Percentiles rank a stretch among this genome's conserved stretches.
These are phyloP conservation scores for Pichia manshurica DNA, from an alignment of 805 yeast genomes.

Conservation along the genomic window DNA sequence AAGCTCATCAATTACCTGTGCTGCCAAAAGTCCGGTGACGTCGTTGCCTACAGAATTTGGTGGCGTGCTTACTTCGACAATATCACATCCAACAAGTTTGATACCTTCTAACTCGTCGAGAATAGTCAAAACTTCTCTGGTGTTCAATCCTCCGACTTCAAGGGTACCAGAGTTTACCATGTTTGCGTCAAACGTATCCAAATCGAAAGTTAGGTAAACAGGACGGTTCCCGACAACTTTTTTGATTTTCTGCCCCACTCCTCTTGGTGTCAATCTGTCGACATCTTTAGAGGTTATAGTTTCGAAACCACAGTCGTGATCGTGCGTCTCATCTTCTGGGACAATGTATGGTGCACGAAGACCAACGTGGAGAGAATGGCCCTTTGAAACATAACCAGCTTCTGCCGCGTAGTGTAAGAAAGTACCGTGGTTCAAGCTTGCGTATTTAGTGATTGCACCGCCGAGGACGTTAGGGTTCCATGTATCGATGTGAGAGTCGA, in stretches of 20 bases:
- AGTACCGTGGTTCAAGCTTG: conserved; percentile 57
- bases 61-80: conserved; percentile 64
- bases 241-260: conserved; percentile 34
- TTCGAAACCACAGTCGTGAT: conserved; percentile 44
- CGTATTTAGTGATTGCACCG: conserved; percentile 55
- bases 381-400: conserved; percentile 48
- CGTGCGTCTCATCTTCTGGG: conserved; percentile 35
- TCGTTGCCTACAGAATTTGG: conserved; percentile 58
- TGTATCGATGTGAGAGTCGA: conserved; percentile 66
- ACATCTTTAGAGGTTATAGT: conserved; percentile 43
- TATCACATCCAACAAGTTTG: conserved; percentile 66
- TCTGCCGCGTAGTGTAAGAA: conserved; percentile 67
- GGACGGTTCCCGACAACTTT: conserved; percentile 34
- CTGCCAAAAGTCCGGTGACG: conserved; percentile 58
- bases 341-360: conserved; percentile 55
- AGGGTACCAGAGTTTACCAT: conserved; percentile 81
- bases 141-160: conserved; percentile 69
- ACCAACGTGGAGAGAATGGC: conserved; percentile 55
- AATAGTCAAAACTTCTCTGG: conserved; percentile 56
- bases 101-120: conserved; percentile 56
- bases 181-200: conserved; percentile 65
- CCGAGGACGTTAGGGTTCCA: conserved; percentile 63
- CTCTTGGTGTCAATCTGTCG: conserved; percentile 34
- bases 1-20: conserved; percentile 52
- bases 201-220: conserved; percentile 43